Conservation (phyloP, 1,284 basidiomycete genomes). For the Entoloma clypeatum region DNA sequence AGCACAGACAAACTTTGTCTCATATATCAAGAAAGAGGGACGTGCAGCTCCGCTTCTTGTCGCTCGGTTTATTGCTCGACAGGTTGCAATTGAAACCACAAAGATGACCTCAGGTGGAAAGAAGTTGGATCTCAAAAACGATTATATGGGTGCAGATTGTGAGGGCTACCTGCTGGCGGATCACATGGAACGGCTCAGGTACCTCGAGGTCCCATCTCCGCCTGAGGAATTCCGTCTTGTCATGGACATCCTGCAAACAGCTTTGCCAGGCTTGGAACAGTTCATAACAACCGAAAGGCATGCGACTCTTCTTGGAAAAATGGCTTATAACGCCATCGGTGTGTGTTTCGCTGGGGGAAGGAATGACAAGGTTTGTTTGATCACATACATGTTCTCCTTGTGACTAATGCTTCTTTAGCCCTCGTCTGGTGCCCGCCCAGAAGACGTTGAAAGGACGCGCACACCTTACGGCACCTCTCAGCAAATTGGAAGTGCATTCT, state of each 20-base stretch:
- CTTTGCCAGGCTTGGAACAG: constrained; percentile 67
- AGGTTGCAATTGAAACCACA: constrained; percentile 60
- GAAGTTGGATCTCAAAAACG: constrained; percentile 25
- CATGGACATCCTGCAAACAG: constrained; percentile 51
- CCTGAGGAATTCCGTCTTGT: constrained; percentile 53
- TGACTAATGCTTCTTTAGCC: constrained; percentile 37
- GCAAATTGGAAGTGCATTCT: constrained; percentile 71
- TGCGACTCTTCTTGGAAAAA: constrained; percentile 59
- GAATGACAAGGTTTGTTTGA: constrained; percentile 54
- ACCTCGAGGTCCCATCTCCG: constrained; percentile 48
- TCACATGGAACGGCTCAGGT: constrained; percentile 70
- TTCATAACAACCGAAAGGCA: constrained; percentile 64
- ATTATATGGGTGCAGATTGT: constrained; percentile 46
- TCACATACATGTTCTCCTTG: constrained; percentile 2
- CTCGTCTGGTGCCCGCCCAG: constrained; percentile 45
- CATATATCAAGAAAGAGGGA: constrained; percentile 48
- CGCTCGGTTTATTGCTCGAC: constrained; percentile 66
- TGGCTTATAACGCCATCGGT: constrained; percentile 73
- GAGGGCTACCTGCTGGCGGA: constrained; percentile 64
- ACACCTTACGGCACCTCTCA: constrained; percentile 68
- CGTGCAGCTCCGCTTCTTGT: constrained; percentile 52
- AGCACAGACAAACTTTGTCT: constrained; percentile 56
- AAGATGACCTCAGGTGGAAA: constrained; percentile 41
- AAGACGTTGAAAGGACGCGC: constrained; percentile 67
- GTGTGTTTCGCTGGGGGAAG: constrained; percentile 62